A percentile compares a stretch with the other conserved stretches of the same genome.
These are phyloP conservation scores for Phylloporus arenicola DNA, from an alignment of 768 basidiomycete species.

Conservation along the genomic window DNA sequence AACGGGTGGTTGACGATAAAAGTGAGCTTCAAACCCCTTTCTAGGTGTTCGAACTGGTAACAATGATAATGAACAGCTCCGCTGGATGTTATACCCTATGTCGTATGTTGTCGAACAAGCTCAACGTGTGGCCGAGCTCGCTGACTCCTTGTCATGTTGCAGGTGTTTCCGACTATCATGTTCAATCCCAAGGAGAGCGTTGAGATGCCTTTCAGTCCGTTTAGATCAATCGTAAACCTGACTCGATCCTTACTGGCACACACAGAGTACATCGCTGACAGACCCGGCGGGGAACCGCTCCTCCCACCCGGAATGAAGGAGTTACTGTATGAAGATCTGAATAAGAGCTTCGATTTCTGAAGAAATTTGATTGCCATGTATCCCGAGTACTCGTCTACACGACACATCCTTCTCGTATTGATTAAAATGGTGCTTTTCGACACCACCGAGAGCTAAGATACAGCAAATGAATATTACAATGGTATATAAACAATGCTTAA, in stretches of 20 bases:
- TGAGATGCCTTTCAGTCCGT: constrained; percentile 96
- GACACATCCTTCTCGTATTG: background rate
- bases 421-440: background rate
- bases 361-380: background rate
- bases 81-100: constrained; percentile 66
- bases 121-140: background rate
- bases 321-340: constrained; percentile 78
- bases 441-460: constrained; percentile 14
- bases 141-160: background rate
- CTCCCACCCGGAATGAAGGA: constrained; percentile 89
- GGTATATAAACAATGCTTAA: constrained; percentile 7
- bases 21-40: constrained; percentile 33
- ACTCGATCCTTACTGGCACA: background rate
- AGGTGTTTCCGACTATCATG: constrained; percentile 87
- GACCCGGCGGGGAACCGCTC: constrained; percentile 52
- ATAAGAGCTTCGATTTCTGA: constrained; percentile 68
- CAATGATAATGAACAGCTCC: constrained; percentile 37
- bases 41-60: background rate
- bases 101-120: constrained; percentile 39
- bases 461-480: constrained; percentile 20
- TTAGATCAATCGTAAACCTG: background rate
- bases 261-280: constrained; percentile 45
- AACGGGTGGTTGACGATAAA: constrained; percentile 73
- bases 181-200: constrained; percentile 89
- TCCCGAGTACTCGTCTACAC: background rate